Evolutionary conservation across 306 rosid genomes (phyloP), one percentile per base, ranked within the genome.

Genomic region (Hippophae tibetana): DNA sequence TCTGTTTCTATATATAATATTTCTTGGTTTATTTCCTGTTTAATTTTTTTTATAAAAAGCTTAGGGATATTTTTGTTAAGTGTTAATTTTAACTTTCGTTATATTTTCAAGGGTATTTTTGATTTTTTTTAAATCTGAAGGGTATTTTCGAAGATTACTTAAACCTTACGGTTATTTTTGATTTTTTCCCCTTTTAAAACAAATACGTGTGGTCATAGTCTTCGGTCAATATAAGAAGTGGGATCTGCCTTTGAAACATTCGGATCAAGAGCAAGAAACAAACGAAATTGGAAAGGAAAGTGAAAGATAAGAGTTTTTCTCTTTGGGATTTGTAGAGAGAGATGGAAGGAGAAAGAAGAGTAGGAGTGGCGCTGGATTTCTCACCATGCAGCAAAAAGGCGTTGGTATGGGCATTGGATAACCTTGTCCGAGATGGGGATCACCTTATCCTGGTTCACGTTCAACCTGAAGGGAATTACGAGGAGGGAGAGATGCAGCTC

Each of bases 311-410:
- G 23, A 18, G 23, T 31, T 31, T 31, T 31, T 31, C 4, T 31
- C 5, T 31, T 31, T 2, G 38, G 38, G 38, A 31, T 31, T 31
- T 31, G 5, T 31, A 31, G 57, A 67, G 47, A 68, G 10, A 9
- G 18, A 74, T 80, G 81, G 66, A 65, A 49, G 42, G 56, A 47
- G 59, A 31, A 5, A 76, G 89, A 52, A 84, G 85, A 82, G 49
- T 88, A 2, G 99, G 95, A 10, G 88, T 92, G 69, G 99, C 95
- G 0, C 63, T 92, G 47, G 99, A 92, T 79, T 92, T 88, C 90
- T 92, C 99, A 1, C 54, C 77, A 1, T 89, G 95, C 68, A 83
- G 96, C 85, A 57, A 42, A 48, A 73, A 55, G 48, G 95, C 99
- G 3, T 78, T 92, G 7, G 57, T 63, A 60, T 92, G 99, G 99